Percentiles rank a stretch among this genome's conserved stretches.
These are phyloP conservation scores for Leucosporidium scottii DNA, from an alignment of 768 basidiomycete genomes.

Conservation along the genomic window DNA sequence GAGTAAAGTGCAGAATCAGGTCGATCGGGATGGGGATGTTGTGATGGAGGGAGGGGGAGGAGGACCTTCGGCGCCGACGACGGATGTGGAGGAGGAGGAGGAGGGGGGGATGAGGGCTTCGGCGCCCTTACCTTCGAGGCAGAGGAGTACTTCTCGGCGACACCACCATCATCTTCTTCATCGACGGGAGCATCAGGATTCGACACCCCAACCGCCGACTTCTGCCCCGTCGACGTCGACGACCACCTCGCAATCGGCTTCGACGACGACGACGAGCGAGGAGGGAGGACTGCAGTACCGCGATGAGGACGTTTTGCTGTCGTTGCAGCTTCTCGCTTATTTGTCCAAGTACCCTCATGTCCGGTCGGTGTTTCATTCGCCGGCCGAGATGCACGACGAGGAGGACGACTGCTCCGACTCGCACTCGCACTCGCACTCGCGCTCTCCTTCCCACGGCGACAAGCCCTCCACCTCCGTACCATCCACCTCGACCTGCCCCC, in stretches of 20 bases:
- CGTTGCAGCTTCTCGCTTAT: conserved; percentile 88
- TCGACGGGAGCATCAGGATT: no score
- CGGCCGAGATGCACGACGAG: conserved; percentile 19
- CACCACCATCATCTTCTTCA: not conserved
- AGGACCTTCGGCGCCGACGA: conserved; percentile 6
- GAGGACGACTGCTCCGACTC: conserved; percentile 16
- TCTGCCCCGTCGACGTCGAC: conserved; percentile 10
- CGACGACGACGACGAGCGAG: conserved; percentile 1
- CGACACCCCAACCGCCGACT: not conserved
- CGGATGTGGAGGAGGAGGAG: not conserved
- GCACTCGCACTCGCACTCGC: not conserved
- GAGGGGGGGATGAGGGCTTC: no score
- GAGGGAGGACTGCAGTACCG: conserved; percentile 51
- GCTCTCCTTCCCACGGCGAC: not conserved
- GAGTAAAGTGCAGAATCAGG: conserved; percentile 21
- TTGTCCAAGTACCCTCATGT: conserved; percentile 97
- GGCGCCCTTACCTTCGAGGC: no score
- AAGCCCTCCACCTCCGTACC: not conserved
- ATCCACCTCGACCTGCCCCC: not conserved
- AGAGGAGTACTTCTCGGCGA: not conserved
- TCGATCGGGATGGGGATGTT: conserved; percentile 39
- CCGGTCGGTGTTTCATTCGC: conserved; percentile 75
- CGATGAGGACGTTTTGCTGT: conserved; percentile 87
- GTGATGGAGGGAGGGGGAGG: conserved; percentile 34
- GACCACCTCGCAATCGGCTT: not conserved